Evolutionary conservation across 1,139 yeast species (phyloP), one percentile per base, ranked within the genome.

Genomic region (Candida albicans): DNA sequence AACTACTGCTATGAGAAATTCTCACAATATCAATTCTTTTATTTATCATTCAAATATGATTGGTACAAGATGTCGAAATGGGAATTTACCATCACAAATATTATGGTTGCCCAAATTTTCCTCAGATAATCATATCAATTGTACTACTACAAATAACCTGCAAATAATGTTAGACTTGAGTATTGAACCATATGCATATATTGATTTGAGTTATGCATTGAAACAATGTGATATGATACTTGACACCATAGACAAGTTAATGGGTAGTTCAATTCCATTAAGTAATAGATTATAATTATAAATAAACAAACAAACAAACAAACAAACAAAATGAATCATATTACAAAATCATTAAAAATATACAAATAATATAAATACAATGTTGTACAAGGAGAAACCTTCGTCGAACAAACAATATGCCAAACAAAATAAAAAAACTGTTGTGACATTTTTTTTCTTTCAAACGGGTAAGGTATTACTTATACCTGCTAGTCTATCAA

Each of bases 401-500:
- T n/a, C n/a, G n/a, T n/a, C n/a, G n/a, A n/a, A n/a, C n/a, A n/a
- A n/a, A n/a, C n/a, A n/a, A n/a, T n/a, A n/a, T n/a, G n/a, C n/a
- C n/a, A n/a, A n/a, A n/a, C n/a, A n/a, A n/a, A n/a, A n/a, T n/a
- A n/a, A n/a, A n/a, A n/a, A n/a, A n/a, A n/a, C n/a, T n/a, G n/a
- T n/a, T n/a, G n/a, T n/a, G n/a, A n/a, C n/a, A n/a, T n/a, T n/a
- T n/a, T 11, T 14, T 3, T 14, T 33, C 29, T 29, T 24, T 44
- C 40, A 51, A 35, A 51, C 54, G 10, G 79, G 78, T 45, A 73
- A 68, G 13, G 75, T 67, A 50, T 70, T 70, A 37, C 34, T 50
- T 40, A 73, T 60, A 18, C 79, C 78, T 2, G 79, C 78, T 34
- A 71, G 57, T 51, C 75, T 64, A 55, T 73, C 77, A 42, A 73